Base-by-base conservation (phyloP, 257 asterid species). In the Ophiorrhiza pumila region DNA sequence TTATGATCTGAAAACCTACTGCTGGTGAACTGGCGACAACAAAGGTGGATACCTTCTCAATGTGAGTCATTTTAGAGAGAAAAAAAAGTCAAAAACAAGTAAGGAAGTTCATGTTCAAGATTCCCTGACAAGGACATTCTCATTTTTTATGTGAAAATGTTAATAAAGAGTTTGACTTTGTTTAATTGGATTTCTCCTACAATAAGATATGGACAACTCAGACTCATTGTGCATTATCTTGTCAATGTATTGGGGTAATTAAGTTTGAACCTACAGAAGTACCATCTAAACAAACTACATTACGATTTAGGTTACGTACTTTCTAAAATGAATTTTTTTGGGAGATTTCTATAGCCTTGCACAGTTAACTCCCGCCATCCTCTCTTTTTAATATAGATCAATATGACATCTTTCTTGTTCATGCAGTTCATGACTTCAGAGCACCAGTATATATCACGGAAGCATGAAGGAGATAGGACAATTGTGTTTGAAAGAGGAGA, bases 341-440 rank as follows among this genome's bases (percentile, higher is more conserved):
- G 61, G 29, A n/a, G 23, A 7, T 55, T 10, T n/a, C 0, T 0
- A 52, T 23, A 55, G 60, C 14, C 62, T 56, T 56, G 35, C 35
- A 23, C 18, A 18, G 10, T 56, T 56, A n/a, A n/a, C 25, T 22
- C 23, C 55, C 55, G 14, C 34, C 12, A 22, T 32, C 59, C 71
- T 66, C 58, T 32, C 22, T 2, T 50, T 17, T 27, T 46, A 18
- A 9, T 14, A 32, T 35, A 17, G 15, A 22, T 62, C 18, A 29
- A 62, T 29, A 13, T 27, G 68, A 14, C 34, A 39, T 35, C n/a
- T 52, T 53, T 53, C 42, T 39, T 41, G 29, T 55, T 13, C 29
- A 47, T 78, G 82, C 89, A 90, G 99, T 95, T 95, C 86, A 95
- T 95, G 98, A 92, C 96, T 20, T 87, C 98, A 45, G 91, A 85